Percentiles rank a stretch among this genome's conserved stretches.
Conservation (phyloP, 169 alveolate species). For the Plasmodium fragile region DNA sequence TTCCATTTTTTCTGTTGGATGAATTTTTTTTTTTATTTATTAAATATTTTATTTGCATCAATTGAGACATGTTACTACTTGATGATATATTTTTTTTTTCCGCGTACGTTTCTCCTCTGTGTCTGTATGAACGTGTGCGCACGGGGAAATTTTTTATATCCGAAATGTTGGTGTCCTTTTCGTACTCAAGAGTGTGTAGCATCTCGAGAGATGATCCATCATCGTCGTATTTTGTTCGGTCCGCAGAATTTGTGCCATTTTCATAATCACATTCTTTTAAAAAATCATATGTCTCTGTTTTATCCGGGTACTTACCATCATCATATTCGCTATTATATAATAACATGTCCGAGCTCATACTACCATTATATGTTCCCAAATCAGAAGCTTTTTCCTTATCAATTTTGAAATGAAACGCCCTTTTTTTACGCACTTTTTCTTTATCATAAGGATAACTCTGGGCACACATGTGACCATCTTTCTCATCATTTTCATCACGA, state of each 20-base stretch:
- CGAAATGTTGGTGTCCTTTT: slow-evolving; percentile 4
- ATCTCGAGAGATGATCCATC: neutral
- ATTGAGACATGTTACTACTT: slow-evolving; percentile 13
- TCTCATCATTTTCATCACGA: neutral
- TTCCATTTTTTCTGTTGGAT: slow-evolving; percentile 6
- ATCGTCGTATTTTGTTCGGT: slow-evolving; percentile 2
- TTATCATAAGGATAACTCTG: neutral
- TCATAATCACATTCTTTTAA: slow-evolving; percentile 4
- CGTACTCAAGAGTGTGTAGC: neutral
- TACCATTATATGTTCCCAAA: neutral
- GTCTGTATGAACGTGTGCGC: neutral
- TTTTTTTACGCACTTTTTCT: neutral
- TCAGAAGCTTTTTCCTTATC: neutral
- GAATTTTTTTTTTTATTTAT: slow-evolving; percentile 10
- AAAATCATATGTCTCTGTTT: slow-evolving; percentile 1
- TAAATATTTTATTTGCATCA: slow-evolving; percentile 39
- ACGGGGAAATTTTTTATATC: neutral
- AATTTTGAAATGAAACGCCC: neutral
- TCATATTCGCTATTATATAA: slow-evolving; percentile 2
- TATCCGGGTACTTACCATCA: neutral
- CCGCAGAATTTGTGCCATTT: neutral
- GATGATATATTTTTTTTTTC: neutral
- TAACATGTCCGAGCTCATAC: neutral
- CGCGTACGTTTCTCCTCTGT: neutral
- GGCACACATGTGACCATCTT: neutral